Base-by-base conservation (phyloP, 441 rosid species). In the Pelargonium fulgidum region DNA sequence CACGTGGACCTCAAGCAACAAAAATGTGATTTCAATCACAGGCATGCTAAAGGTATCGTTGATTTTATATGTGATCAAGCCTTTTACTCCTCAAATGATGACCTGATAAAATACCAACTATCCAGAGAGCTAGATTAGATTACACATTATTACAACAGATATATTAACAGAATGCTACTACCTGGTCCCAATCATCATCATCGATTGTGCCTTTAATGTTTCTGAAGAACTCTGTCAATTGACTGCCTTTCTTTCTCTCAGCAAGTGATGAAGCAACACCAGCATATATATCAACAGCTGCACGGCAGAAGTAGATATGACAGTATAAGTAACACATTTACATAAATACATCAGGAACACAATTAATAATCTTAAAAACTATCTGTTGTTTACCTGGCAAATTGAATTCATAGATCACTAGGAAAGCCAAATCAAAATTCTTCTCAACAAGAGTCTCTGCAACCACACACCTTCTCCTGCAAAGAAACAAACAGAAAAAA, bases 151-250 rank as follows among this genome's bases (percentile, higher is more conserved):
- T 24, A 24, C 26, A 24, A 24, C 26, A 24, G 26, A 24, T 24
- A 24, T 24, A n/a, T 50, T 50, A 58, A 70, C 13, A 14, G 19
- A 13, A 39, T 3, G 64, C 17, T 62, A 73, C 76, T 85, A 93
- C 98, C 98, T 91, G 96, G 76, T 93, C 98, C 97, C 96, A 89
- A 73, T 93, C 98, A 74, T 91, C 97, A 81, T 91, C 96, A 61
- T 82, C 85, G 68, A 91, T 87, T 52, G 97, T 91, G 75, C 97
- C 89, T 72, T 91, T 93, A 36, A 93, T 87, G 83, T 93, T 93
- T 82, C 91, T 88, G 78, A 93, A 93, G 74, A 91, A 88, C 70
- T 93, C 97, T 1, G 98, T 93, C 83, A 91, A 77, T 73, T 91
- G 98, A 77, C 95, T 77, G 67, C 98, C 98, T 71, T 75, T 91